Evolutionary conservation across 1,284 basidiomycete genomes (phyloP).

Genomic region (Singerocomus inundabilis): DNA sequence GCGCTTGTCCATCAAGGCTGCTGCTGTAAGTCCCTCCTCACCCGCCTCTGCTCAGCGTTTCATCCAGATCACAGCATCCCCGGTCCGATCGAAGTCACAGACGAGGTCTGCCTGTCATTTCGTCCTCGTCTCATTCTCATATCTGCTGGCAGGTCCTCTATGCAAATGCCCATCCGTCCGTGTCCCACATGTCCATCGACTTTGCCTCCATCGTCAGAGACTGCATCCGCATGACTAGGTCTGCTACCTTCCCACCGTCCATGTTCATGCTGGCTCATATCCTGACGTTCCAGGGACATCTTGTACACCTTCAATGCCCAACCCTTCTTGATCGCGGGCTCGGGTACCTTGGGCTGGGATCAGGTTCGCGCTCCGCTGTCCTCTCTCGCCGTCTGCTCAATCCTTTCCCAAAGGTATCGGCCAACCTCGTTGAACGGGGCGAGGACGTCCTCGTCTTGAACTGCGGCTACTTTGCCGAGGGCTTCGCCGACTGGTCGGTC

Average conservation of each 20-base stretch:
- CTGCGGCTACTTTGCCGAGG: constrained; percentile 88
- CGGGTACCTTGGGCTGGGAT: constrained; percentile 95
- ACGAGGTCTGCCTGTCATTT: constrained; percentile 58
- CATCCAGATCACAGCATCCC: constrained; percentile 55
- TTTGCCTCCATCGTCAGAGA: constrained; percentile 92
- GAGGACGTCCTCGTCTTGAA: constrained; percentile 82
- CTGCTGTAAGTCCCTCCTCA: constrained; percentile 50
- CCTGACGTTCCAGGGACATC: constrained; percentile 52
- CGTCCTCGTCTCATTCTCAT: neutral
- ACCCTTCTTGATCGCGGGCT: constrained; percentile 89
- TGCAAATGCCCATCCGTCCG: constrained; percentile 84
- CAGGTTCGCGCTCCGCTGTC: constrained; percentile 45
- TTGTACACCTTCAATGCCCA: constrained; percentile 77
- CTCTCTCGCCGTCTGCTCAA: neutral
- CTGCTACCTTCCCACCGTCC: neutral
- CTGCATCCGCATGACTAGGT: constrained; percentile 84
- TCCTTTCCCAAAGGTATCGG: constrained; percentile 52
- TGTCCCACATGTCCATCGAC: constrained; percentile 89
- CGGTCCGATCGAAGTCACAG: constrained; percentile 79
- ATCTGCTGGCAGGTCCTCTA: constrained; percentile 52
- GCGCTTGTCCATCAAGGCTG: constrained; percentile 41
- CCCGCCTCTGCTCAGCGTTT: neutral
- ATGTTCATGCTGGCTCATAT: neutral
- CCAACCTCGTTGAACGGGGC: constrained; percentile 81
- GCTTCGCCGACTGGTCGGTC: constrained; percentile 76